Evolutionary conservation across 441 rosid genomes (phyloP), one percentile per base, ranked within the genome.

Genomic region (Metrosideros polymorpha): DNA sequence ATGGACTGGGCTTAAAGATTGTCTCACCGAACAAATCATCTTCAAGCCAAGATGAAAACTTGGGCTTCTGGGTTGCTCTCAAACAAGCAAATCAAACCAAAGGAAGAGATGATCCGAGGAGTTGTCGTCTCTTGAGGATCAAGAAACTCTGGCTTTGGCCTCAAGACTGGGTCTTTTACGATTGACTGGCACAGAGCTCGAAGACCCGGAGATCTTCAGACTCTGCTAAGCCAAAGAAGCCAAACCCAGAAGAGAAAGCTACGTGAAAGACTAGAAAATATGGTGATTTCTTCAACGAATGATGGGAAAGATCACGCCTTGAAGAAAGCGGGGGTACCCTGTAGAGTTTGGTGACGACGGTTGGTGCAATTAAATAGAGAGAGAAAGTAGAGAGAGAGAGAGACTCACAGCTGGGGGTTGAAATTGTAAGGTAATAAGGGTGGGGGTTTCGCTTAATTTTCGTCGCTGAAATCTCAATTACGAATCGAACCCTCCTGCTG

Each of bases 21-120:
- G 92, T 87, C 87, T 92, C 49, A 87, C 35, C n/a, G 87, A 89
- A 61, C 88, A 91, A 85, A 93, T 91, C 97, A 93, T 94, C 56
- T 32, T 90, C 57, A 53, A 52, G 42, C 9, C 30, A 82, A 85
- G 85, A 24, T 71, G 30, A 82, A 88, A 59, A 82, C 79, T 71
- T 83, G 85, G 82, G 84, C 52, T n/a, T 71, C 75, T 42, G 45
- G 71, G 63, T 24, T 42, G 30, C 49, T 25, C 79, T 12, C 79
- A 10, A 39, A 71, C 49, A 7, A 71, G 13, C 79, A 5, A 0
- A 71, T 15, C 4, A 35, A 35, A 47, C n/a, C n/a, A 12, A 12
- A 24, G 85, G 79, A n/a, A 6, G 5, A 51, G 43, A 25, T 2
- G 29, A 77, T 32, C 77, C 29, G 59, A 47, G 49, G 79, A 71